phyloP scores from a whole-genome alignment of 768 basidiomycete genomes.

The Nidularia pulvinata region DNA sequence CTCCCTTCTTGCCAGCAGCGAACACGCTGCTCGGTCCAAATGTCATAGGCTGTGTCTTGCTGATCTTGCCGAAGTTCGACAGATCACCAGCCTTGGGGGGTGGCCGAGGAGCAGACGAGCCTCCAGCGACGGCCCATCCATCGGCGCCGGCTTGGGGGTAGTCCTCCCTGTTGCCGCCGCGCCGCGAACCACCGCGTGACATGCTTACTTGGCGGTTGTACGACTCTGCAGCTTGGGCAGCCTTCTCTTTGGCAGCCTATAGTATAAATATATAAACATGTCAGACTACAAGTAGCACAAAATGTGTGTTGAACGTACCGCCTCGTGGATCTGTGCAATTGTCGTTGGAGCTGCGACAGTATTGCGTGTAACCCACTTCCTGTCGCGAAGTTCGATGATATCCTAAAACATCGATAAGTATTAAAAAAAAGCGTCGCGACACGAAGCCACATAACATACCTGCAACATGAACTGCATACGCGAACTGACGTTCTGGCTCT shows the following conservation, averaged over 20 bases:
- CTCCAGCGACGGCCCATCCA: slow-evolving; percentile 83
- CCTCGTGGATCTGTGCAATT: slow-evolving; percentile 86
- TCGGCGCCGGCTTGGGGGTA: slow-evolving; percentile 67
- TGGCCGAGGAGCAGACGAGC: slow-evolving; percentile 45
- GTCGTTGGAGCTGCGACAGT: slow-evolving; percentile 80
- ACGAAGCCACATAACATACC: slow-evolving; percentile 44
- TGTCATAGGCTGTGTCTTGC: slow-evolving; percentile 58
- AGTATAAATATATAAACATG: slow-evolving; percentile 1
- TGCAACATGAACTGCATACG: slow-evolving; percentile 97
- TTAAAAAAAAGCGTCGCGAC: slow-evolving; percentile 3
- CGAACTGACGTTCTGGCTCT: slow-evolving; percentile 73
- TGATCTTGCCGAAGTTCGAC: slow-evolving; percentile 88
- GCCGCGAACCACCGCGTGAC: slow-evolving; percentile 89
- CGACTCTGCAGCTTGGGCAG: slow-evolving; percentile 58
- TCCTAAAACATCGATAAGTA: slow-evolving; percentile 51
- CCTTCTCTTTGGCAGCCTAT: slow-evolving; percentile 85
- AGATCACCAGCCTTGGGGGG: slow-evolving; percentile 84
- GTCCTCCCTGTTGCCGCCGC: slow-evolving; percentile 68
- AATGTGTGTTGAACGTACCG: slow-evolving; percentile 44
- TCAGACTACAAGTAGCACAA: slow-evolving; percentile 1
- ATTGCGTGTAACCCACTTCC: slow-evolving; percentile 79
- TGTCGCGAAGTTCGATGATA: slow-evolving; percentile 83
- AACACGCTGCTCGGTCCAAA: slow-evolving; percentile 91
- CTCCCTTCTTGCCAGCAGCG: slow-evolving; percentile 57
- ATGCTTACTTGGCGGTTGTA: slow-evolving; percentile 63